A percentile compares a stretch with the other conserved stretches of the same genome.
These are phyloP conservation scores for Sindora glabra DNA, from an alignment of 306 rosid genomes.

Conservation along the genomic window DNA sequence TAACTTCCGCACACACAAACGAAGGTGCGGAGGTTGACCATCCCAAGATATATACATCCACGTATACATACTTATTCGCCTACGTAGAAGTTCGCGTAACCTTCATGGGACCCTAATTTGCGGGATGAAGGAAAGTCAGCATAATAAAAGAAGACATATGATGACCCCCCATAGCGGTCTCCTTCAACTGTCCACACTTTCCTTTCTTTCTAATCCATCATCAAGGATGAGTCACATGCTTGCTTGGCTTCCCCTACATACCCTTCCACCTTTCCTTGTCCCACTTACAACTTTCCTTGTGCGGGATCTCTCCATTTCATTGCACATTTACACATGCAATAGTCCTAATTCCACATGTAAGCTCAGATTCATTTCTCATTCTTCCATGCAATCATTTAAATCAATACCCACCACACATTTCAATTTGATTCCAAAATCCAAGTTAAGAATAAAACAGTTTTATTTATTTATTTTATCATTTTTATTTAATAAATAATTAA, in stretches of 20 bases:
- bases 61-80: too few species aligned
- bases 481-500: too few species aligned
- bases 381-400: conserved; percentile 28
- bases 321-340: conserved; percentile 35
- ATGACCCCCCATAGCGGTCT: conserved; percentile 27
- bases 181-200: conserved; percentile 35
- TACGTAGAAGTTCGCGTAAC: not conserved
- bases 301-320: conserved; percentile 34
- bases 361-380: conserved; percentile 28
- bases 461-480: too few species aligned
- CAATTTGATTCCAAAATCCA: conserved; percentile 6
- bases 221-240: conserved; percentile 67
- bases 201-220: conserved; percentile 55
- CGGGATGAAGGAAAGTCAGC: conserved; percentile 39
- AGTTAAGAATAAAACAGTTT: too few species aligned
- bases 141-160: conserved; percentile 26
- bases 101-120: conserved; percentile 39
- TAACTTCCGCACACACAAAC: too few species aligned
- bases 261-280: conserved; percentile 27
- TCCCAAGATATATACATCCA: too few species aligned
- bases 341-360: conserved; percentile 35
- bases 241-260: conserved; percentile 26
- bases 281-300: conserved; percentile 34
- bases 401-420: conserved; percentile 26
- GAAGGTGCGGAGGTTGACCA: too few species aligned